Evolutionary conservation across 495 filamentous ascomycete genomes (phyloP).

Genomic region (Trichocladium uniseriatum): DNA sequence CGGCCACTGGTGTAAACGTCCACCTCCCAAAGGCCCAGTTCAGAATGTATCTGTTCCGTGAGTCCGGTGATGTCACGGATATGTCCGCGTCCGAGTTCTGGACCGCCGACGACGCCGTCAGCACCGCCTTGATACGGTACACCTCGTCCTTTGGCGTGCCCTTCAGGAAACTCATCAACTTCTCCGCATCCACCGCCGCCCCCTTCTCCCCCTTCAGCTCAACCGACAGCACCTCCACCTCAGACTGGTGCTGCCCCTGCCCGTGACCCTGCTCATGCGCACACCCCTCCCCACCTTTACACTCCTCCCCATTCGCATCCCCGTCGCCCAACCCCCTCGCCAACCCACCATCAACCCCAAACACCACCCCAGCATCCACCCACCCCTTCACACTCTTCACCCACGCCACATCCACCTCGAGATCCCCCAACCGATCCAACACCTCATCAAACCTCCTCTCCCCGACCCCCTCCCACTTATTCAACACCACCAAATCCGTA

Average conservation of each 20-base stretch:
- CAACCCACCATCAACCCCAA: conserved; percentile 79
- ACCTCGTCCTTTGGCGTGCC: conserved; percentile 79
- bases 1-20: conserved; percentile 63
- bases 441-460: conserved; percentile 72
- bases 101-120: conserved; percentile 50
- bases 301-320: conserved; percentile 1
- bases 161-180: conserved; percentile 57
- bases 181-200: conserved; percentile 48
- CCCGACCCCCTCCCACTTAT: conserved; percentile 78
- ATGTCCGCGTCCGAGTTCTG: conserved; percentile 49
- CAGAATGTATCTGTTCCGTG: conserved; percentile 57
- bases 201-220: conserved; percentile 39
- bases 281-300: conserved; percentile 21
- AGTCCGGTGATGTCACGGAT: background rate
- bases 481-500: conserved; percentile 88
- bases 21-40: conserved; percentile 98
- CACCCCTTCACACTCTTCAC: conserved; percentile 71
- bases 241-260: conserved; percentile 54
- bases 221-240: conserved; percentile 84
- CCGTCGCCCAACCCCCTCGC: conserved; percentile 47
- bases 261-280: conserved; percentile 20
- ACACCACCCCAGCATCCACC: conserved; percentile 65
- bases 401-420: conserved; percentile 70
- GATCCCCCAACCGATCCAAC: conserved; percentile 73
- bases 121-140: conserved; percentile 87